A percentile compares a stretch with the other conserved stretches of the same genome.
Conservation (phyloP, 202 grass and related monocot species). For the Carex sylvatica region DNA sequence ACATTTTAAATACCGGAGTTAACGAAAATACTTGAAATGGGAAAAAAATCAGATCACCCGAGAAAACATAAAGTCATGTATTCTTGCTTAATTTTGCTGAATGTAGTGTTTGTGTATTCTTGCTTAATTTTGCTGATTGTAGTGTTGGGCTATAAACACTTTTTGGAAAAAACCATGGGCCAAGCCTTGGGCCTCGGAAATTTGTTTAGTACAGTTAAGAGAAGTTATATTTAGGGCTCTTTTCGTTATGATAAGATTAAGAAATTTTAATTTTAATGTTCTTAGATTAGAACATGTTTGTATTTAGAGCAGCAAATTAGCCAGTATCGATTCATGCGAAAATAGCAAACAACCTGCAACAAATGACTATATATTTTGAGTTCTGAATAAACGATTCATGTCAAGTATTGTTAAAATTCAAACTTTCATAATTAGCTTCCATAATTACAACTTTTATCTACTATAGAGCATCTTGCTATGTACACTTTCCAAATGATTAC, state of each 20-base stretch:
- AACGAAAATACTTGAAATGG: too few relatives aligned
- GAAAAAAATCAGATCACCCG: too few relatives aligned
- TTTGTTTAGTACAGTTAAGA: too few relatives aligned
- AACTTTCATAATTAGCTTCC: neutral
- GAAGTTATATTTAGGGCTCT: neutral
- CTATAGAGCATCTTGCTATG: neutral
- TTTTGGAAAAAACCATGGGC: too few relatives aligned
- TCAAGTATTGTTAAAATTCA: neutral
- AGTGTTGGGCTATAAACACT: neutral
- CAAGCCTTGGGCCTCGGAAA: too few relatives aligned
- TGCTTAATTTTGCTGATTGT: neutral
- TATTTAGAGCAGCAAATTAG: too few relatives aligned
- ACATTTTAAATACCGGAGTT: too few relatives aligned
- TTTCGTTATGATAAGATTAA: neutral
- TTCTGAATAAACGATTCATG: neutral
- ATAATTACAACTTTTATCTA: conserved; percentile 7
- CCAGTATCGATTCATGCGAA: neutral
- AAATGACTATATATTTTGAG: neutral
- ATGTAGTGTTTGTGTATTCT: too few relatives aligned
- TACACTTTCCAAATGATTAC: conserved; percentile 7
- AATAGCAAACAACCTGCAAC: neutral
- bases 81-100: neutral
- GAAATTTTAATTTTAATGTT: neutral
- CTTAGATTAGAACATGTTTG: neutral
- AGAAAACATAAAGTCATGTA: neutral